Percentiles rank a stretch among this genome's conserved stretches.
phyloP scores from a whole-genome alignment of 2,329 filamentous ascomycete genomes.

The Fusarium marasasianum region DNA sequence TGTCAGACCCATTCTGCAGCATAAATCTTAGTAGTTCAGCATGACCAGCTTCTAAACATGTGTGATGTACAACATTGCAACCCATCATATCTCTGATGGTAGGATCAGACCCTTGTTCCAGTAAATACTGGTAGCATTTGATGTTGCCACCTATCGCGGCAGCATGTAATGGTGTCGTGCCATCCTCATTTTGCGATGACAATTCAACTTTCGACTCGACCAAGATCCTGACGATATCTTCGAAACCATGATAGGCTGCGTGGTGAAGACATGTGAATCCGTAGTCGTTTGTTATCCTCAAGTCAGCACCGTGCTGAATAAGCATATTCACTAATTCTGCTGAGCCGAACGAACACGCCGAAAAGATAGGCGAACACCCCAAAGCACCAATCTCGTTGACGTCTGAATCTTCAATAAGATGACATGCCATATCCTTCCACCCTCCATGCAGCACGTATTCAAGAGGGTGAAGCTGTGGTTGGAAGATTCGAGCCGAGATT shows the following conservation, averaged over 20 bases:
- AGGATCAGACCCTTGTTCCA: background rate
- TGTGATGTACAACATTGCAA: fast-evolving
- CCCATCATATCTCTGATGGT: fast-evolving
- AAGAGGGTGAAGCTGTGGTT: no score
- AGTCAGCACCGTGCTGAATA: background rate
- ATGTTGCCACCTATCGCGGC: fast-evolving
- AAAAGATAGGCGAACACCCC: fast-evolving
- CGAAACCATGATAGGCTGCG: fast-evolving
- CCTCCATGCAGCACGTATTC: no score
- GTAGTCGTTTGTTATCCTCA: fast-evolving
- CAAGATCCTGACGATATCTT: background rate
- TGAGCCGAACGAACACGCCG: fast-evolving
- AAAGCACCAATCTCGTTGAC: background rate
- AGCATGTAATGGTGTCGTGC: background rate
- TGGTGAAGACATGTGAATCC: fast-evolving
- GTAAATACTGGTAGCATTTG: background rate
- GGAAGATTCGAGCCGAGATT: no score
- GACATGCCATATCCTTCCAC: fast-evolving
- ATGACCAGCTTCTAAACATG: fast-evolving
- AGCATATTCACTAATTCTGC: background rate
- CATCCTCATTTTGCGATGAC: fast-evolving
- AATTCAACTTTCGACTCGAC: background rate
- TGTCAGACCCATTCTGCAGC: background rate
- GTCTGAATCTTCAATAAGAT: fast-evolving
- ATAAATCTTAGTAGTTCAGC: background rate